A percentile compares a stretch with the other conserved stretches of the same genome.
Evolutionary conservation across 106 monocot genomes (phyloP).

Genomic region (Iris macrosiphon): DNA sequence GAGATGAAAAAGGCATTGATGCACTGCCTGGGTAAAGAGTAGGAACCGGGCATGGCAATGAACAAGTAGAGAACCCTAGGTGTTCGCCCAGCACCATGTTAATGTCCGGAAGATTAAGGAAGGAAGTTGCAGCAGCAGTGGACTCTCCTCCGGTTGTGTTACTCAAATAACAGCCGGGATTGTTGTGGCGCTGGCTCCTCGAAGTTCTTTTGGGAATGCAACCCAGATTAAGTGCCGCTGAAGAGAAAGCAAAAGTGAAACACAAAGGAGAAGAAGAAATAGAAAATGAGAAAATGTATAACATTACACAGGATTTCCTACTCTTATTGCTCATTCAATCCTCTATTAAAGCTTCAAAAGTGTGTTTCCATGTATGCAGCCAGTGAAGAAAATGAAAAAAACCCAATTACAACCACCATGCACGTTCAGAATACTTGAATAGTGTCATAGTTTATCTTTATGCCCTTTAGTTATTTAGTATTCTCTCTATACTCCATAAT

Average conservation of each 20-base stretch:
- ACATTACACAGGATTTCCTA: no score
- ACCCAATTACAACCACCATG: no score
- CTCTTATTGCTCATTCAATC: no score
- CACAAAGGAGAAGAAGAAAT: neutral
- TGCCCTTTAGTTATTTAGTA: no score
- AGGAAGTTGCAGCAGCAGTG: no score
- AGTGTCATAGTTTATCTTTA: no score
- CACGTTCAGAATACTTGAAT: no score
- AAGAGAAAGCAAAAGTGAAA: neutral
- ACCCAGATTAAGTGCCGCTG: conserved; percentile 87
- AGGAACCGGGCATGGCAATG: conserved; percentile 4
- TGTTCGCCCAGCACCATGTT: no score
- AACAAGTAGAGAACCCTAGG: conserved; percentile 1
- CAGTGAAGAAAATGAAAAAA: no score
- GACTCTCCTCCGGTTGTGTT: conserved; percentile 8
- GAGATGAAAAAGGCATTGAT: neutral
- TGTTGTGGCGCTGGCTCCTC: conserved; percentile 72
- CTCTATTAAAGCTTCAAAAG: no score
- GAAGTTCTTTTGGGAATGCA: conserved; percentile 80
- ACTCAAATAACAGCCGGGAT: conserved; percentile 61
- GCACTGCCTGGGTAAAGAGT: conserved; percentile 1
- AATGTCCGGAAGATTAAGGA: neutral
- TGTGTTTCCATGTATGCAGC: no score
- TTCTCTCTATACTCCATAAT: no score
- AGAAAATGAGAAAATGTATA: neutral